Base-by-base conservation (phyloP, 495 filamentous ascomycete species). In the Xylaria flabelliformis region DNA sequence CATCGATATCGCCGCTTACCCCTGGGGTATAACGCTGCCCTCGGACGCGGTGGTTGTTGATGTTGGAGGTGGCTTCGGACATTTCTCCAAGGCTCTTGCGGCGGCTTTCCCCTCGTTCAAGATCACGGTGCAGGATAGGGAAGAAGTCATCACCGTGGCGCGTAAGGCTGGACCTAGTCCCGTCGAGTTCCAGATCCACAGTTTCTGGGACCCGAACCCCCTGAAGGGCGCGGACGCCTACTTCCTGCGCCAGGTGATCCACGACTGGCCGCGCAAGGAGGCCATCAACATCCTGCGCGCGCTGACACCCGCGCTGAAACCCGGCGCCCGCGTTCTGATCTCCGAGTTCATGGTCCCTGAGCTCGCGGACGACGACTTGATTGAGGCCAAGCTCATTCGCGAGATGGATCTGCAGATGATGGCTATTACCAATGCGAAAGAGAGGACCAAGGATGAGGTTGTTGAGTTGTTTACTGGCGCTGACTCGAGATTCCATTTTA, bases 231-330 rank as follows among this genome's bases (percentile, higher is more conserved):
- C 87, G 2, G 85, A 88, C 61, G 81, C 84, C 9, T 90, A 88
- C 72, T 77, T 89, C 55, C 76, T 89, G 24, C 83, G 87, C 7
- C 75, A 79, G 72, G 80, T 89, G 32, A 66, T 90, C 19, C 87
- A 88, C 69, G 80, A 87, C 69, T 85, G 83, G 80, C 53, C 78
- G 4, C 78, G 83, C 46, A 73, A 78, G 29, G 74, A 87, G 41
- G 19, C 8, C 1, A 13, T 32, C 3, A 0, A 67, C 10, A 85
- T 88, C 68, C 68, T 89, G 9, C 75, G 70, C n/a, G 76, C 80
- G 2, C 70, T 85, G 3, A 67, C 84, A 1, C 78, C 80, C 0
- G 83, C 81, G 15, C 72, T 89, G 73, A 82, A 79, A 55, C 53
- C 67, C 2, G 78, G 75, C 0, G 77, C 80, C 7, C 74, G 78